These are phyloP conservation scores for Suillus placidus DNA, from an alignment of 768 basidiomycete species.

Conservation along the genomic window DNA sequence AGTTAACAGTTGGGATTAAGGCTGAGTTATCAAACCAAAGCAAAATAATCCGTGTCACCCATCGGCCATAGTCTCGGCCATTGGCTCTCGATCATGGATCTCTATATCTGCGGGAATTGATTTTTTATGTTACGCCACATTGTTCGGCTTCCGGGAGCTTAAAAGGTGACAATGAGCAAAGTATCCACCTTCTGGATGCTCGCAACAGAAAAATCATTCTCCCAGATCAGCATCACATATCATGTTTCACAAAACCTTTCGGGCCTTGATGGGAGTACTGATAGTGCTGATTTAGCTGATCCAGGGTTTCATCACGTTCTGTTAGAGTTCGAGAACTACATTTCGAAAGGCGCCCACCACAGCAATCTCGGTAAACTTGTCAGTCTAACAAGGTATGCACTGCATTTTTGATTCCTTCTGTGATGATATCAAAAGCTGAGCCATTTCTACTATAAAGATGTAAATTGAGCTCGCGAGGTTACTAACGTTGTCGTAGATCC, in stretches of 20 bases:
- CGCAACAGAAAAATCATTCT: background rate
- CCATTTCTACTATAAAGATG: background rate
- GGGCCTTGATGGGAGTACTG: background rate
- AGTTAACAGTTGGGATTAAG: background rate
- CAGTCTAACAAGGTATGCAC: background rate
- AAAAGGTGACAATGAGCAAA: background rate
- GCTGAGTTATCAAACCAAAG: too few species aligned
- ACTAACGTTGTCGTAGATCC: background rate
- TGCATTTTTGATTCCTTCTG: background rate
- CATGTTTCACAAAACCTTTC: background rate
- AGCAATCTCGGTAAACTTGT: background rate
- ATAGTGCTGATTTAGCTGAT: background rate
- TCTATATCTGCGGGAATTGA: background rate
- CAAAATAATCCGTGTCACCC: too few species aligned
- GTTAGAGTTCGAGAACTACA: background rate
- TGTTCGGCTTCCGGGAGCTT: background rate
- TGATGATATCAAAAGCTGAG: background rate
- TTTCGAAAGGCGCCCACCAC: background rate
- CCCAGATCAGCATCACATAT: background rate
- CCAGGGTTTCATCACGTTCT: background rate
- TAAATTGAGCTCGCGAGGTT: background rate
- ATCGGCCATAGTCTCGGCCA: background rate
- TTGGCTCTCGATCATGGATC: background rate
- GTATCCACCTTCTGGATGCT: background rate
- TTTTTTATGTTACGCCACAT: background rate